Evolutionary conservation across 768 basidiomycete species (phyloP).

Genomic region (Rossbeevera mucosa): DNA sequence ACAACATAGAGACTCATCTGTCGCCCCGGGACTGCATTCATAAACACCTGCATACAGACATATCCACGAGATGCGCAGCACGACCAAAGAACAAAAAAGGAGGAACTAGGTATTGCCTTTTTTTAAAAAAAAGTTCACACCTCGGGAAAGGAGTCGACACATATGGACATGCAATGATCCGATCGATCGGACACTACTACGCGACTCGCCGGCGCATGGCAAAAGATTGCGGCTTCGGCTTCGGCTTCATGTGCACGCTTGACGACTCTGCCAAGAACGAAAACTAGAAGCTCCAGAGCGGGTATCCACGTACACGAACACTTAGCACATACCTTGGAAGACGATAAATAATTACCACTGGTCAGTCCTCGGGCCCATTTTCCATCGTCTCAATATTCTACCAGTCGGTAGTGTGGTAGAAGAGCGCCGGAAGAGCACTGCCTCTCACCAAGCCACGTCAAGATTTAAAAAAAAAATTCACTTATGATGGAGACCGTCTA

Average conservation of each 20-base stretch:
- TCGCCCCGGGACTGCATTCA: background rate
- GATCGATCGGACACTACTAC: constrained; percentile 4
- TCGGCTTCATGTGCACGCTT: background rate
- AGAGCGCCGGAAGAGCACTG: background rate
- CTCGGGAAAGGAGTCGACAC: background rate
- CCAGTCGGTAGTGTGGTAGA: background rate
- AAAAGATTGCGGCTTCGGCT: background rate
- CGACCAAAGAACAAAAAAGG: background rate
- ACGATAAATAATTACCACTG: constrained; percentile 9
- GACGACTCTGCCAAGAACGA: background rate
- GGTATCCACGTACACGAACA: background rate
- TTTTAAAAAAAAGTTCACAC: background rate
- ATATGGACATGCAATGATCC: background rate
- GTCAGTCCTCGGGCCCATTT: background rate
- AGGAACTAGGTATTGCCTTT: background rate
- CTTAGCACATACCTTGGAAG: background rate
- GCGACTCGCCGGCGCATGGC: background rate
- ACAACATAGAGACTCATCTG: background rate
- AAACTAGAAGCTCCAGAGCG: background rate
- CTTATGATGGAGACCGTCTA: background rate
- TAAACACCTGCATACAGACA: background rate
- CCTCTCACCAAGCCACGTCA: background rate
- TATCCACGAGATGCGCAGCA: background rate
- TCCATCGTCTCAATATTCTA: background rate
- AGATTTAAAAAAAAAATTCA: background rate